Evolutionary conservation across 2,329 filamentous ascomycete species (phyloP), one percentile per base, ranked within the genome.

Genomic region (Aureobasidium leucospermi): DNA sequence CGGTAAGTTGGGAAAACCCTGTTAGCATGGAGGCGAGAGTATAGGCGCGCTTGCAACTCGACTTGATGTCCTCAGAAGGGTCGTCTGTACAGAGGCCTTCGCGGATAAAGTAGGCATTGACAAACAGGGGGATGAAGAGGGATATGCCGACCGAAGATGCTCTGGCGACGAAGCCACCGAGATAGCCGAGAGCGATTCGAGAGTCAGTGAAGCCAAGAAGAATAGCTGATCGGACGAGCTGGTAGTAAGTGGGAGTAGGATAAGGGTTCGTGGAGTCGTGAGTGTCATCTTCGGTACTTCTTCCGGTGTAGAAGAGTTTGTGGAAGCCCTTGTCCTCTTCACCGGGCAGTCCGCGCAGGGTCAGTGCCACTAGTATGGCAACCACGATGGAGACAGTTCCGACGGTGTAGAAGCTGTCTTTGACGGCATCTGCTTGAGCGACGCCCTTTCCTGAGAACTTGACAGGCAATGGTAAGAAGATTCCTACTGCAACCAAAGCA

Each of bases 101-200:
- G 51, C 79, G 78, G 63, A 93, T 88, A 73, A 93, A 97, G 73
- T 90, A 96, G 28, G 90, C 86, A 70, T 97, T 97, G 67, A 96
- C 85, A 69, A 89, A 95, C 1, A 99, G 81, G 0, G 94, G 94
- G 58, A 99, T 88, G 75, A 97, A 99, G 6, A 97, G 82, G 0
- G 90, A 95, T 64, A 99, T 96, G 56, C 89, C 93, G 5, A 99
- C 94, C 0, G 91, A 96, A 0, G 92, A 96, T 7, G 94, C 92
- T 59, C 94, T 85, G 9, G 92, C 93, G 2, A 99, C 93, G 67
- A 97, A 96, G 1, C 94, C 94, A 63, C 93, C 94, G 0, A 97
- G 77, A 68, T 97, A 99, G 31, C 89, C 93, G 0, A 97, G 80
- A 16, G 85, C 86, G 63, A 99, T 96, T 65, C 88, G 83, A 9